These are phyloP conservation scores for Tulasnella calospora DNA, from an alignment of 768 basidiomycete genomes.

Conservation along the genomic window DNA sequence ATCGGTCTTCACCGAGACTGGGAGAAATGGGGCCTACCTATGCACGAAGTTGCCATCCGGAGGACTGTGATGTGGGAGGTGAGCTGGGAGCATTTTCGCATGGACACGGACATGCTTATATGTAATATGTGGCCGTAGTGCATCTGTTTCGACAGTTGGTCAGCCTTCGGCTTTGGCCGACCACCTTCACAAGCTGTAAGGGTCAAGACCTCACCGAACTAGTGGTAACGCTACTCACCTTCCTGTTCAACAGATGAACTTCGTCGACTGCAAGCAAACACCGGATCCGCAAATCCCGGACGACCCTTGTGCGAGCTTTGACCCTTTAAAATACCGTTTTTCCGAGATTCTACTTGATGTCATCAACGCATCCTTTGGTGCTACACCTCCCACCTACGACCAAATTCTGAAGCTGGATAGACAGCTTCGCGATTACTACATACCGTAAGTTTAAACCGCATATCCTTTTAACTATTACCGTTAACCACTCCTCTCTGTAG, in stretches of 20 bases:
- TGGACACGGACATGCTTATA: background rate
- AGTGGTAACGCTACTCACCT: background rate
- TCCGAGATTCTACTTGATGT: slow-evolving; percentile 21
- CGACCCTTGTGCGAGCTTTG: slow-evolving; percentile 26
- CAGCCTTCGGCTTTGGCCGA: slow-evolving; percentile 27
- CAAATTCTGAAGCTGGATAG: slow-evolving; percentile 28
- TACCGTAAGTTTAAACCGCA: slow-evolving; percentile 21
- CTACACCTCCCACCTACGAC: slow-evolving; percentile 29
- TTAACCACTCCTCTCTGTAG: background rate
- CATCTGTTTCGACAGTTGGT: slow-evolving; percentile 26
- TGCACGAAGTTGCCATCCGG: slow-evolving; percentile 23
- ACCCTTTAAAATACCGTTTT: slow-evolving; percentile 22
- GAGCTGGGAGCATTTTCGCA: background rate
- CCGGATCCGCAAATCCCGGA: slow-evolving; percentile 19
- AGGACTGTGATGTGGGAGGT: slow-evolving; percentile 30
- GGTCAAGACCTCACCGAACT: background rate
- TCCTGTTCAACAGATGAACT: slow-evolving; percentile 17
- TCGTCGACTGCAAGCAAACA: slow-evolving; percentile 26
- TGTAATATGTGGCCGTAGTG: slow-evolving; percentile 10
- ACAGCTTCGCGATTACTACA: slow-evolving; percentile 26
- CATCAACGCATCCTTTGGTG: slow-evolving; percentile 23
- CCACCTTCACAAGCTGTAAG: slow-evolving; percentile 26
- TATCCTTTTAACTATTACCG: background rate
- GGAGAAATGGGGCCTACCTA: slow-evolving; percentile 27
- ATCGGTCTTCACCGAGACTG: slow-evolving; percentile 29